Base-by-base conservation (phyloP, 78 protist genomes). In the Neovahlkampfia damariscottae region DNA sequence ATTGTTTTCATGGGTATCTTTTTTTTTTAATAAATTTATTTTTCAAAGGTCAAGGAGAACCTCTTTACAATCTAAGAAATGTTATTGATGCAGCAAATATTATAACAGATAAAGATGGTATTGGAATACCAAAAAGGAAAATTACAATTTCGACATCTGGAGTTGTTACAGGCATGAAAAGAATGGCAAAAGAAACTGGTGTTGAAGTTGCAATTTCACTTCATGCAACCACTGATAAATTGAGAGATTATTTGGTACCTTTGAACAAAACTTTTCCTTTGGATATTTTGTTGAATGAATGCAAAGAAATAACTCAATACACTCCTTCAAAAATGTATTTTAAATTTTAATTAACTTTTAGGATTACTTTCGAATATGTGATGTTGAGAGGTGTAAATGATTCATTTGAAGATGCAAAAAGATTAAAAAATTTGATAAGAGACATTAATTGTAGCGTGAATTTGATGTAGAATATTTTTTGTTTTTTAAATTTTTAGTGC, bases 261-360 rank as follows among this genome's bases (percentile, higher is more conserved):
- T 50, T 50, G 62, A 50, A 50, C 62, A 50, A 50, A 50, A 50
- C 19, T n/a, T 50, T 50, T 50, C 62, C 62, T n/a, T n/a, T 50
- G 19, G 62, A 50, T 19, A 19, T 50, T 50, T 50, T 50, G 62
- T n/a, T 50, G 62, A 19, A 50, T 19, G 19, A 19, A 19, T n/a
- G 19, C 19, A 50, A 19, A 50, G 62, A 19, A 19, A 50, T 50
- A 19, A 19, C 62, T 19, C 34, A 50, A 19, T 19, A 50, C 19
- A 19, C 19, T 19, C 62, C 19, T 19, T n/a, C 34, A 19, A 19
- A 50, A 19, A n/a, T n/a, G n/a, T n/a, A n/a, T n/a, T n/a, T n/a
- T n/a, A n/a, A n/a, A n/a, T n/a, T n/a, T n/a, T n/a, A n/a, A n/a
- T n/a, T n/a, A n/a, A n/a, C n/a, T n/a, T n/a, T n/a, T n/a, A n/a